A percentile compares a stretch with the other conserved stretches of the same genome.
Conservation (phyloP, 768 basidiomycete genomes). For the Mycena rosella region DNA sequence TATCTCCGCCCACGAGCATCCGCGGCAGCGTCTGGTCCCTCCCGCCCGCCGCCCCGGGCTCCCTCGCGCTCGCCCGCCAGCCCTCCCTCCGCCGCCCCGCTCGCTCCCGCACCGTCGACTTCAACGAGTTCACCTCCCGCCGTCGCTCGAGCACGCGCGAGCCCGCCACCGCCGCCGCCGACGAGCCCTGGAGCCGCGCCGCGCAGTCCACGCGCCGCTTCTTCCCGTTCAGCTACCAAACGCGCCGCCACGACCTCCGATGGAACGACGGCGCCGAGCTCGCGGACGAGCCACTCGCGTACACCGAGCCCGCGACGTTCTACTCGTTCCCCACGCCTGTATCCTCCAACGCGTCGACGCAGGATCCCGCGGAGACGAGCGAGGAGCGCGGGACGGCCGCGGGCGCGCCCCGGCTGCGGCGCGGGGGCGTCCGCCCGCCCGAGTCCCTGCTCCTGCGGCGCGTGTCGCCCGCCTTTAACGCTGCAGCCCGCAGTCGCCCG, state of each 20-base stretch:
- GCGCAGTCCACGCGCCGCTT: conserved; percentile 55
- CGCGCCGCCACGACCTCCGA: conserved; percentile 56
- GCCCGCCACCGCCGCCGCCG: conserved; percentile 19
- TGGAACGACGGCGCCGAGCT: conserved; percentile 40
- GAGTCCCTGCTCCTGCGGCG: conserved; percentile 69
- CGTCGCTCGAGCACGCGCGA: conserved; percentile 68
- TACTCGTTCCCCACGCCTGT: conserved; percentile 44
- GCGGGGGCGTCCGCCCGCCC: conserved; percentile 75
- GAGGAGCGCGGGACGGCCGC: conserved; percentile 47
- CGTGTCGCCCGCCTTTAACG: conserved; percentile 50
- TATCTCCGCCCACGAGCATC: conserved; percentile 40
- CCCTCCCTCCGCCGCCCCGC: conserved; percentile 71
- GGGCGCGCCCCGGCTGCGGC: conserved; percentile 66
- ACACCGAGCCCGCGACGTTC: conserved; percentile 42
- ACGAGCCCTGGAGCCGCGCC: conserved; percentile 33
- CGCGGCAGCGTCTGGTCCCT: conserved; percentile 31
- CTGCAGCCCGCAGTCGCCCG: conserved; percentile 24
- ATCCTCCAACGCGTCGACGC: conserved; percentile 24
- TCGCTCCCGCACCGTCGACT: conserved; percentile 70
- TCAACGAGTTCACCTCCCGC: conserved; percentile 78
- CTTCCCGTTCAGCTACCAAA: conserved; percentile 62
- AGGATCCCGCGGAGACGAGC: conserved; percentile 45
- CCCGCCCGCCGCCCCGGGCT: conserved; percentile 42
- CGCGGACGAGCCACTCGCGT: conserved; percentile 35
- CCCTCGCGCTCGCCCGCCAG: conserved; percentile 58